Evolutionary conservation across 345 rosid genomes (phyloP).

Genomic region (Raphanus raphanistrum): DNA sequence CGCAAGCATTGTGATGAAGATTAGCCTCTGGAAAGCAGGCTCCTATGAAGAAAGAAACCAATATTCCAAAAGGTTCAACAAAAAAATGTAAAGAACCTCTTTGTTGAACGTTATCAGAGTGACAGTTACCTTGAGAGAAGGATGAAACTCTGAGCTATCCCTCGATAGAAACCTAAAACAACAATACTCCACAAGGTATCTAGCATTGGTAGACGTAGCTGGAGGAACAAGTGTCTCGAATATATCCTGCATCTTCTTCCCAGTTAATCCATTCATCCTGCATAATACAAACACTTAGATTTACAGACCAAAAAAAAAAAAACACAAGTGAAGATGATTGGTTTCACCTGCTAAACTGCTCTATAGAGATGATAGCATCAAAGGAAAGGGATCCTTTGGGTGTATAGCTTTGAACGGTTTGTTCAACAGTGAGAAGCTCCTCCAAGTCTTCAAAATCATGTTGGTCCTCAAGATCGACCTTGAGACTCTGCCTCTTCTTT

Average conservation of each 20-base stretch:
- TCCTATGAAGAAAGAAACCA: constrained; percentile 46
- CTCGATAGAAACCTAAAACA: constrained; percentile 90
- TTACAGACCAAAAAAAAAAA: neutral
- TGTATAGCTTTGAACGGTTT: constrained; percentile 58
- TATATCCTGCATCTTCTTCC: constrained; percentile 76
- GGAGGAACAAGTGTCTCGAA: constrained; percentile 78
- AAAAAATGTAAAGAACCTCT: neutral
- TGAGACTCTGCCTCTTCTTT: constrained; percentile 50
- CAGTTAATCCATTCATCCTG: constrained; percentile 97
- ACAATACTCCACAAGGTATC: constrained; percentile 87
- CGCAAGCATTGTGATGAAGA: constrained; percentile 94
- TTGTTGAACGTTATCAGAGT: neutral
- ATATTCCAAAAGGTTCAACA: neutral
- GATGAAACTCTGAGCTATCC: constrained; percentile 78
- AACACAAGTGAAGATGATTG: neutral
- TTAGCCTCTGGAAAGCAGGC: constrained; percentile 84
- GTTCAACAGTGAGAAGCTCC: constrained; percentile 71
- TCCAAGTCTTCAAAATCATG: constrained; percentile 55
- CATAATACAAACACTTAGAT: constrained; percentile 16
- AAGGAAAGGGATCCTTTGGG: constrained; percentile 65
- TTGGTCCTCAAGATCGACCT: constrained; percentile 45
- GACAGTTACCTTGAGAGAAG: constrained; percentile 64
- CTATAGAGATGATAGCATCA: constrained; percentile 79
- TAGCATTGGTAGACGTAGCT: constrained; percentile 55
- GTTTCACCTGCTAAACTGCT: constrained; percentile 92